These are phyloP conservation scores for Paramarasmius palmivorus DNA, from an alignment of 1,284 basidiomycete genomes.

Conservation along the genomic window DNA sequence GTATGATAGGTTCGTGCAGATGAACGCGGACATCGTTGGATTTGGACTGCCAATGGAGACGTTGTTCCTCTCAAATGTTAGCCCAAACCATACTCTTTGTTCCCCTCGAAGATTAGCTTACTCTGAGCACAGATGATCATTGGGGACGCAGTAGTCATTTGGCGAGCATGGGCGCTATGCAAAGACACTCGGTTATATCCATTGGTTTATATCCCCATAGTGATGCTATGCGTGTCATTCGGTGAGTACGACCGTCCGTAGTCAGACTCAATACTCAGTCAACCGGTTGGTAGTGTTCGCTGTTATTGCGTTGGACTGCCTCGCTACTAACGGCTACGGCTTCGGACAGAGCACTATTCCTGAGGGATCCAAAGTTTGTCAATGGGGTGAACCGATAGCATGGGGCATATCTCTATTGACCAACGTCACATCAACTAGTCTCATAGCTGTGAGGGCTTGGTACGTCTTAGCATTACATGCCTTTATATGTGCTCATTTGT, in stretches of 20 bases:
- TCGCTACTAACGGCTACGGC: not conserved
- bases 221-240: not conserved
- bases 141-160: conserved; percentile 9
- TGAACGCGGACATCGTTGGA: not conserved
- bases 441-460: conserved; percentile 11
- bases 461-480: not conserved
- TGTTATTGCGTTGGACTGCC: conserved; percentile 4
- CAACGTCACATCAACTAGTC: conserved; percentile 4
- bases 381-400: conserved; percentile 8
- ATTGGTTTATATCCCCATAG: not conserved
- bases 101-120: too few relatives aligned
- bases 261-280: too few relatives aligned
- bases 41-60: conserved; percentile 3
- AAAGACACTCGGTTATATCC: not conserved
- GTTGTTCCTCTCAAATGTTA: conserved; percentile 1
- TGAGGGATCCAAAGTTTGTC: conserved; percentile 1
- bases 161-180: conserved; percentile 8
- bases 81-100: not conserved
- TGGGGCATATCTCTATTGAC: conserved; percentile 11
- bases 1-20: not conserved
- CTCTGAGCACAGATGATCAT: conserved; percentile 9
- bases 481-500: not conserved
- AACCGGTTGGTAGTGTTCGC: conserved; percentile 3
- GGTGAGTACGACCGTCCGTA: not conserved
- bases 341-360: not conserved